Conservation (phyloP, 225 moss, liverwort and hornwort species). For the Straminergon stramineum region DNA sequence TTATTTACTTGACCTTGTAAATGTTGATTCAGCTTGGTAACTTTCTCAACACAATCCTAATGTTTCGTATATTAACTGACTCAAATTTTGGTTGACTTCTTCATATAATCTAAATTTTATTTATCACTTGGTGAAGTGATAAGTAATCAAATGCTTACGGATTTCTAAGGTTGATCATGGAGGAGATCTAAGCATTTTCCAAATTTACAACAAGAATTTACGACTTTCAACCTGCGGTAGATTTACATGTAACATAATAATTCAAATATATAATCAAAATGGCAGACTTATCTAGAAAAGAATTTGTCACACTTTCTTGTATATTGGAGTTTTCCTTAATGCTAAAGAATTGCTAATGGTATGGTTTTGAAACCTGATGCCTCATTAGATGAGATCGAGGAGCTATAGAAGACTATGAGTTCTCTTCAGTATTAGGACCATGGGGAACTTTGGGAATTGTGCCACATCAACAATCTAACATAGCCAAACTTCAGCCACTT, state of each 20-base stretch:
- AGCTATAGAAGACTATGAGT: too few relatives aligned
- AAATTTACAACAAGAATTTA: not conserved
- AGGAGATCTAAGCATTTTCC: not conserved
- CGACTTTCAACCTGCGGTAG: accelerated
- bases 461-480: too few relatives aligned
- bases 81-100: not conserved
- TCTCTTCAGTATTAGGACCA: too few relatives aligned
- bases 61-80: not conserved
- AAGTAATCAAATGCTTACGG: not conserved
- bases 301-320: not conserved
- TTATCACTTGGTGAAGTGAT: not conserved
- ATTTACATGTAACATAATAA: not conserved
- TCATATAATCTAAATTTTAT: not conserved
- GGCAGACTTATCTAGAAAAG: not conserved
- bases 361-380: not conserved
- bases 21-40: not conserved
- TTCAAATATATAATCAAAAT: not conserved
- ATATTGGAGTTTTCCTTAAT: not conserved
- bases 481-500: too few relatives aligned
- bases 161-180: not conserved
- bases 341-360: not conserved
- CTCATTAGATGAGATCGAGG: not conserved
- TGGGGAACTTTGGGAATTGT: too few relatives aligned
- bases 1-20: not conserved
- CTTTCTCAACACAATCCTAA: not conserved